Percentiles rank a stretch among this genome's conserved stretches.
Evolutionary conservation across 2,329 filamentous ascomycete species (phyloP).

Genomic region (Aspergillus aculeatus): DNA sequence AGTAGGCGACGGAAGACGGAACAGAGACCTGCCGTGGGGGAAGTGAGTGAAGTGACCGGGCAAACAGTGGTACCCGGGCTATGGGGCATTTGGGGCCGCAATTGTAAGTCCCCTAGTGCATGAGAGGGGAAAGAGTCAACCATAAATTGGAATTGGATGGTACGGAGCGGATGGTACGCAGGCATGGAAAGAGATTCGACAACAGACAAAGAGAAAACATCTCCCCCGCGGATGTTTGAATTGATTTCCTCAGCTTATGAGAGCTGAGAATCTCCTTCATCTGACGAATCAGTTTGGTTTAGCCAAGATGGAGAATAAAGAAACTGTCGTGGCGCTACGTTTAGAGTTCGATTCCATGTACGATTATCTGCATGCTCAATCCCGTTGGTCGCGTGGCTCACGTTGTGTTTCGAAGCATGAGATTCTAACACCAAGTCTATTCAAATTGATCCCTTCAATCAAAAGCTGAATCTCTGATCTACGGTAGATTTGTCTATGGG

Average conservation of each 20-base stretch:
- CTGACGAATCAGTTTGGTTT: neutral
- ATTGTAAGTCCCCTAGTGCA: neutral
- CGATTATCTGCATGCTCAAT: neutral
- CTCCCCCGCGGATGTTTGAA: neutral
- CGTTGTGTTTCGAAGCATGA: neutral
- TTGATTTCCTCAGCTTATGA: neutral
- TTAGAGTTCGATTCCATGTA: conserved; percentile 3
- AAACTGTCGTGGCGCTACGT: neutral
- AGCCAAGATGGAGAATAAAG: neutral
- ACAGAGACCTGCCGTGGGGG: neutral
- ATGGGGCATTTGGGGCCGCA: neutral
- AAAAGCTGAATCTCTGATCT: neutral
- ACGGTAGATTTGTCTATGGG: neutral
- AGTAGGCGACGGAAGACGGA: neutral
- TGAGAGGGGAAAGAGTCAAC: too few relatives aligned
- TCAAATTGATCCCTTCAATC: neutral
- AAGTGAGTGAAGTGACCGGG: neutral
- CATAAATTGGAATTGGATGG: neutral
- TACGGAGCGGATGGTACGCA: neutral
- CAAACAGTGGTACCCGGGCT: neutral
- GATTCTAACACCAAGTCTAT: neutral
- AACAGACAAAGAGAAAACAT: neutral
- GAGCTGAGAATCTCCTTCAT: neutral
- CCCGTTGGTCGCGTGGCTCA: neutral
- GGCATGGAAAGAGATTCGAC: neutral